Base-by-base conservation (phyloP, 371 early-diverging fungal species). In the Vairimorpha ceranae region DNA sequence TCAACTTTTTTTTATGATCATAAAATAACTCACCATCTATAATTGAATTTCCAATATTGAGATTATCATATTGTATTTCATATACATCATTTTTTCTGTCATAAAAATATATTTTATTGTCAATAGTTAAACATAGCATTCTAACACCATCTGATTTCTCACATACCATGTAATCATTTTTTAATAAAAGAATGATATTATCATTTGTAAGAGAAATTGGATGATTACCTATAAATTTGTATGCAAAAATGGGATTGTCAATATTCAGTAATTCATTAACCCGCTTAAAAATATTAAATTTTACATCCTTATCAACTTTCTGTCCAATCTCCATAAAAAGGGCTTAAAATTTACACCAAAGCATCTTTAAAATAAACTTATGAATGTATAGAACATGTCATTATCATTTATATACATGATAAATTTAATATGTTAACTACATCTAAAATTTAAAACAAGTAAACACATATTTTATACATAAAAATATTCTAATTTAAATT, bases 91-190 rank as follows among this genome's bases (percentile, higher is more conserved):
- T 74, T 46, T 76, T 84, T 61, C 85, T 48, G 63, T 83, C 83
- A 27, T 77, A 81, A 60, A 83, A 74, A 65, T 72, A 84, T 15
- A 64, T 25, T 32, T 67, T 58, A 19, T 36, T 14, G 2, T 79
- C 61, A 2, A 59, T 65, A 21, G 46, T 25, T 36, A 74, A 86
- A 46, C 93, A 84, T 0, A 95, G 85, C 54, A 89, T 91, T 21
- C 96, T 88, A 3, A 92, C 87, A 25, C 96, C 98, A 85, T 96
- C 95, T 8, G 93, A 92, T 81, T 96, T 97, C 82, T 97, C 96
- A 78, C 92, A 90, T 15, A 95, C 94, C 83, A 88, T 91, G 80
- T 91, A 97, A 72, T 91, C 87, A 83, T 91, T 89, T 32, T 85
- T 75, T 71, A 88, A 79, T 19, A 94, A 85, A 72, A 88, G 87